Evolutionary conservation across 1,139 yeast species (phyloP).

Genomic region (Magnusiomyces tetraspermus): DNA sequence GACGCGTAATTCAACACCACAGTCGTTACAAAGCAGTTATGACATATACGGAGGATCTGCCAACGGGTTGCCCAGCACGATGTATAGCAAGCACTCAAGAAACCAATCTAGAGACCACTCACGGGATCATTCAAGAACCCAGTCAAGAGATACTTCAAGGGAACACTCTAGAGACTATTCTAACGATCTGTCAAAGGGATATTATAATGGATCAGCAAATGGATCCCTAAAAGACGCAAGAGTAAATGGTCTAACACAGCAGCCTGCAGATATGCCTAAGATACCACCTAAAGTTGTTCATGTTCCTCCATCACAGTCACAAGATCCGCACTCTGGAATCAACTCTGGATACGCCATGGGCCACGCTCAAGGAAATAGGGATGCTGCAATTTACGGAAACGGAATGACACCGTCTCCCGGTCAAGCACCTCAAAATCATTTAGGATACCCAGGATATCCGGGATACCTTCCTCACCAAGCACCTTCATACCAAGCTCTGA

Average conservation of each 20-base stretch:
- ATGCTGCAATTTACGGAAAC: too few species aligned
- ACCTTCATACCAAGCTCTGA: neutral
- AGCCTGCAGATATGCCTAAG: slow-evolving; percentile 10
- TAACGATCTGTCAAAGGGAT: too few species aligned
- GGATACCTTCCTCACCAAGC: neutral
- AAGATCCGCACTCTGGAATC: slow-evolving; percentile 4
- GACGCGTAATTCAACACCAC: neutral
- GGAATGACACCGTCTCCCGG: too few species aligned
- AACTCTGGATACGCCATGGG: slow-evolving; percentile 8
- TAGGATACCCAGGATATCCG: too few species aligned
- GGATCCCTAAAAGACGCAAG: neutral
- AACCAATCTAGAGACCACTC: too few species aligned
- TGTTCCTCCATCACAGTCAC: slow-evolving; percentile 8
- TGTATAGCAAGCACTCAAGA: too few species aligned
- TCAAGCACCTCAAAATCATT: too few species aligned
- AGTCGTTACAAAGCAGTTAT: slow-evolving; percentile 2
- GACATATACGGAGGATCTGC: too few species aligned
- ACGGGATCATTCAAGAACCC: too few species aligned
- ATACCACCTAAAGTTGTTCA: slow-evolving; percentile 10
- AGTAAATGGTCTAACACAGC: neutral
- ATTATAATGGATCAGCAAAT: neutral
- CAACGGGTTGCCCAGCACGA: too few species aligned
- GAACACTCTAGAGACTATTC: too few species aligned
- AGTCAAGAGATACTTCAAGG: too few species aligned
- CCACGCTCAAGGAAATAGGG: slow-evolving; percentile 2